Evolutionary conservation across 2,329 filamentous ascomycete genomes (phyloP), one percentile per base, ranked within the genome.

Genomic region (Corynespora cassiicola): DNA sequence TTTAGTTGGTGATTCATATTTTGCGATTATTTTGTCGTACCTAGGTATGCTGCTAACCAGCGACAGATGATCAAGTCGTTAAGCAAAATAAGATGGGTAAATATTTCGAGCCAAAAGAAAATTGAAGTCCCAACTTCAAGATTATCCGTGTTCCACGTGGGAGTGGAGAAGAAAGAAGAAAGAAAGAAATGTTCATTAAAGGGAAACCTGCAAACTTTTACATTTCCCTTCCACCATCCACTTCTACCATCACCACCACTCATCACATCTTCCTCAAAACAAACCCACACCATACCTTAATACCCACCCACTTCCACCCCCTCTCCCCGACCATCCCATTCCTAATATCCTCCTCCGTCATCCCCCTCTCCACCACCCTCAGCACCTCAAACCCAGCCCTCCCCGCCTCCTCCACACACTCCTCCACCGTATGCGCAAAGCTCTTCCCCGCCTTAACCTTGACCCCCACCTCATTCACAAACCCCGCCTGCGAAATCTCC

Each of bases 361-460:
- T 47, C 12, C 19, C 47, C 31, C 63, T 58, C 52, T 71, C 69
- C 39, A 29, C 44, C 0, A 52, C 40, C 7, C 16, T 30, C 22
- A 64, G 2, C 7, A 68, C 42, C 30, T 65, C 58, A 31, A 72
- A 54, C 9, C 67, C 69, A 2, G 23, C 47, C 15, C 36, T 26
- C 36, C 18, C 25, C 5, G 80, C 82, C 37, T 71, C 78, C 2
- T 56, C 61, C n/a, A 81, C 47, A 16, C 80, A 74, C 42, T 84
- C 77, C 4, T 63, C 47, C 14, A 80, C 58, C 9, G 68, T 72
- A 66, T 87, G 75, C 25, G 75, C 74, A 61, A 76, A 85, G 56
- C 82, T 86, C 18, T 65, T 72, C 1, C 81, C 80, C n/a, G n/a
- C n/a, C 30, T 80, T 68, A 11, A 87, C 74, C 68, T 86, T 86